Percentiles rank a stretch among this genome's conserved stretches.
Conservation (phyloP, 495 filamentous ascomycete genomes). For the Geoglossum glabrum region DNA sequence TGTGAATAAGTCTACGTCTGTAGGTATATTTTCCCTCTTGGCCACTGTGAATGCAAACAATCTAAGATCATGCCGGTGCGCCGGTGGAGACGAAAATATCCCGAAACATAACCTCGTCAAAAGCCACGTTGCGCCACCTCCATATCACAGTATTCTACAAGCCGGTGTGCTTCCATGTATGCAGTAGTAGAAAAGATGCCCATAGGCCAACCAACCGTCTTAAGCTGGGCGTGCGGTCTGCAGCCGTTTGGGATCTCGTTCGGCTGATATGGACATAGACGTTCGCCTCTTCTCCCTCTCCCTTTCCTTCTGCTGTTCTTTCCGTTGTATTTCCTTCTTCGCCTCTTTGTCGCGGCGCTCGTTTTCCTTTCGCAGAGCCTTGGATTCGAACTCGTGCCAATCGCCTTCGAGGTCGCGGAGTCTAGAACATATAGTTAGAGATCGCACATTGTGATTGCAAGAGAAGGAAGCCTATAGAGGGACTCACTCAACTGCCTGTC, state of each 20-base stretch:
- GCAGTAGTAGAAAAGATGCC: neutral
- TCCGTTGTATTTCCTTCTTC: conserved; percentile 31
- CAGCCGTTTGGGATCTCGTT: conserved; percentile 2
- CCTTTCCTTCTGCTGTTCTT: conserved; percentile 17
- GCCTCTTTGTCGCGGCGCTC: conserved; percentile 63
- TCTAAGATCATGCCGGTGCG: neutral
- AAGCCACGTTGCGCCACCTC: neutral
- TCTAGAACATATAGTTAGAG: conserved; percentile 25
- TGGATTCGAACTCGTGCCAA: conserved; percentile 98
- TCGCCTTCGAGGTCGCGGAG: conserved; percentile 74
- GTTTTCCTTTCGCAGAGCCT: conserved; percentile 78
- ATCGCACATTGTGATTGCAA: conserved; percentile 1
- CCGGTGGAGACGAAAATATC: neutral
- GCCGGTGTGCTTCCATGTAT: neutral
- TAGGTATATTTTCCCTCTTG: neutral
- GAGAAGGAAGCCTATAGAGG: neutral
- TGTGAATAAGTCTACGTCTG: neutral
- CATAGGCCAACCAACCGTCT: neutral
- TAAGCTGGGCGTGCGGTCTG: neutral
- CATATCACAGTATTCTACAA: neutral
- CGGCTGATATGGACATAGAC: neutral
- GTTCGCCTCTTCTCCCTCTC: conserved; percentile 10
- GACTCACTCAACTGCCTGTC: conserved; percentile 67
- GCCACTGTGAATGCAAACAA: neutral
- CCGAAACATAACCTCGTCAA: neutral